phyloP scores from a whole-genome alignment of 345 rosid species.

The Bretschneidera sinensis region DNA sequence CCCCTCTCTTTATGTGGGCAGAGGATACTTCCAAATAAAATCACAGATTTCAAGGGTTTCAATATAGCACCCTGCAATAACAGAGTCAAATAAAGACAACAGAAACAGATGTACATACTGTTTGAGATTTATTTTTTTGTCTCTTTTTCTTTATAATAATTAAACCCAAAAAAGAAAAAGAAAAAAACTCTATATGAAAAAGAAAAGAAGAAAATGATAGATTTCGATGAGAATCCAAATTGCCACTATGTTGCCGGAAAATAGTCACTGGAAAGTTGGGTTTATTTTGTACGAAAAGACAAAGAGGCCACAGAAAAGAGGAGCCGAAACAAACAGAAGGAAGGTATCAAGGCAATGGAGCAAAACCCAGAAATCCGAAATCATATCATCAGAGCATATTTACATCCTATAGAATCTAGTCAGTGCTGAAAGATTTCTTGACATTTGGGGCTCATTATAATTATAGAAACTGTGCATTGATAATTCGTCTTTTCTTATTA shows the following conservation, averaged over 20 bases:
- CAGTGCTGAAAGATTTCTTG: neutral
- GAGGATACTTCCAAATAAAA: slow-evolving; percentile 24
- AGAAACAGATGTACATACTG: slow-evolving; percentile 1
- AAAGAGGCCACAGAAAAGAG: slow-evolving; percentile 14
- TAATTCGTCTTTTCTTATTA: too few species aligned
- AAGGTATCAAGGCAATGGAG: slow-evolving; percentile 8
- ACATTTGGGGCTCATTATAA: too few species aligned
- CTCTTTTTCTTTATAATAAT: neutral
- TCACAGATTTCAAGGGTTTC: slow-evolving; percentile 28
- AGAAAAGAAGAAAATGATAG: neutral
- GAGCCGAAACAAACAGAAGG: neutral
- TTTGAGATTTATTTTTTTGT: slow-evolving; percentile 2
- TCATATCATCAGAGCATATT: slow-evolving; percentile 10
- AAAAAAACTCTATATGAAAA: too few species aligned
- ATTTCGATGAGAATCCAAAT: neutral
- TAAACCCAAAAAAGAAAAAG: too few species aligned
- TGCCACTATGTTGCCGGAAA: neutral
- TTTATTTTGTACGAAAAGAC: neutral
- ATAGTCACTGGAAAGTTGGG: slow-evolving; percentile 7
- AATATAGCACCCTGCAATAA: slow-evolving; percentile 23
- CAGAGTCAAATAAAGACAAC: slow-evolving; percentile 22
- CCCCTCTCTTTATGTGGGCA: neutral
- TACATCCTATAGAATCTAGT: slow-evolving; percentile 5
- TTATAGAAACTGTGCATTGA: too few species aligned
- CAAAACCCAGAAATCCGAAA: slow-evolving; percentile 12